A percentile compares a stretch with the other conserved stretches of the same genome.
Conservation (phyloP, 2,329 filamentous ascomycete species). For the Macroventuria anomochaeta region DNA sequence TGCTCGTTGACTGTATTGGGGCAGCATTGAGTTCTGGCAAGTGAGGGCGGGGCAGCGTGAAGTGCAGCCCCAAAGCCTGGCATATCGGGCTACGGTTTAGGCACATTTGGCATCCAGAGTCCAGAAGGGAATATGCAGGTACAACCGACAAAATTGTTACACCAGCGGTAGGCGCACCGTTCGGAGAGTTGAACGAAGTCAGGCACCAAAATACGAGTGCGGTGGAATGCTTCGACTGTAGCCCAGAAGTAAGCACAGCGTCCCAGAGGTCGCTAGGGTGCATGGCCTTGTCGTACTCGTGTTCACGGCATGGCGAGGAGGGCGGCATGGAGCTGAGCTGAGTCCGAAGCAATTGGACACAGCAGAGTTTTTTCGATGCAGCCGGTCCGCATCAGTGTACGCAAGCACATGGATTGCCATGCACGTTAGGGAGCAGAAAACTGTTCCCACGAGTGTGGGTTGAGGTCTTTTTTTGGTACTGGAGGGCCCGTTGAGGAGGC, state of each 20-base stretch:
- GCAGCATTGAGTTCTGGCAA: neutral
- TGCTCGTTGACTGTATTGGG: neutral
- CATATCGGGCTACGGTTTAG: neutral
- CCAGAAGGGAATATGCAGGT: constrained; percentile 12
- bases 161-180: constrained; percentile 3
- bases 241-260: constrained; percentile 1
- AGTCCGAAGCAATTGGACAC: constrained; percentile 4
- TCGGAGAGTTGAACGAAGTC: neutral
- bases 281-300: constrained; percentile 8
- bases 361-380: neutral
- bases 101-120: neutral
- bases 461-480: constrained; percentile 10
- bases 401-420: constrained; percentile 19
- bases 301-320: neutral
- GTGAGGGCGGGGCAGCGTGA: neutral
- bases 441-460: constrained; percentile 12
- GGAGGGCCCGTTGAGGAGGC: constrained; percentile 1
- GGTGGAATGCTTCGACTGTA: neutral
- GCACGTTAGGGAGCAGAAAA: neutral
- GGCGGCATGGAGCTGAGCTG: neutral
- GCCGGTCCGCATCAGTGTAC: constrained; percentile 9
- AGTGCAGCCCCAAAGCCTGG: neutral
- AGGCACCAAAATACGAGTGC: neutral
- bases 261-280: neutral
- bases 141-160: constrained; percentile 4